phyloP scores from a whole-genome alignment of 140 eudicot species.

The Senecio squalidus region DNA sequence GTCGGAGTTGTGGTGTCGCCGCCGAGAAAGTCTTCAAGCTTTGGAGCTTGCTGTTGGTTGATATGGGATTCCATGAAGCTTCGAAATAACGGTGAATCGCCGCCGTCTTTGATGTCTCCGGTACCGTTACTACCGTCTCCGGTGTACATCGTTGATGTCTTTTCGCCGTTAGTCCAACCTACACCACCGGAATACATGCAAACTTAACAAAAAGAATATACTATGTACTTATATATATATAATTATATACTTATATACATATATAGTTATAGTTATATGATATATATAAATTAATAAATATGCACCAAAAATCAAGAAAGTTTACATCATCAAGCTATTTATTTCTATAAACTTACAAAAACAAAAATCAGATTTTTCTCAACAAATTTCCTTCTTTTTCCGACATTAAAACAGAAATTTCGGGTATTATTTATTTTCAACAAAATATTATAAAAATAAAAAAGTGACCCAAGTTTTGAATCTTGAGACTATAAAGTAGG shows the following conservation, averaged over 20 bases:
- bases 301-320: not conserved
- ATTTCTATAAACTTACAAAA: not conserved
- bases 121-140: slow-evolving; percentile 27
- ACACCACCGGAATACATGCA: slow-evolving; percentile 21
- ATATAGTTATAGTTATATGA: no score
- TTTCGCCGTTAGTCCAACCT: slow-evolving; percentile 50
- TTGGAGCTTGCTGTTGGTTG: slow-evolving; percentile 61
- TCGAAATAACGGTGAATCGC: slow-evolving; percentile 35
- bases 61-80: slow-evolving; percentile 47
- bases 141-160: slow-evolving; percentile 40
- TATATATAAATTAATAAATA: not conserved
- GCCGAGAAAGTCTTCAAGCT: slow-evolving; percentile 87
- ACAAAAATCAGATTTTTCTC: slow-evolving; percentile 19
- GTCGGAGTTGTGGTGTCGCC: slow-evolving; percentile 39
- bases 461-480: not conserved
- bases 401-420: slow-evolving; percentile 38
- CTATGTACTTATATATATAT: no score
- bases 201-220: slow-evolving; percentile 3
- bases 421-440: not conserved
- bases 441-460: not conserved
- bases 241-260: no score
- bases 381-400: slow-evolving; percentile 31
- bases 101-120: slow-evolving; percentile 20
- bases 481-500: not conserved
- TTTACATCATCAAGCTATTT: slow-evolving; percentile 25